These are phyloP conservation scores for Microthyrium microscopicum DNA, from an alignment of 2,329 filamentous ascomycete genomes.

Conservation along the genomic window DNA sequence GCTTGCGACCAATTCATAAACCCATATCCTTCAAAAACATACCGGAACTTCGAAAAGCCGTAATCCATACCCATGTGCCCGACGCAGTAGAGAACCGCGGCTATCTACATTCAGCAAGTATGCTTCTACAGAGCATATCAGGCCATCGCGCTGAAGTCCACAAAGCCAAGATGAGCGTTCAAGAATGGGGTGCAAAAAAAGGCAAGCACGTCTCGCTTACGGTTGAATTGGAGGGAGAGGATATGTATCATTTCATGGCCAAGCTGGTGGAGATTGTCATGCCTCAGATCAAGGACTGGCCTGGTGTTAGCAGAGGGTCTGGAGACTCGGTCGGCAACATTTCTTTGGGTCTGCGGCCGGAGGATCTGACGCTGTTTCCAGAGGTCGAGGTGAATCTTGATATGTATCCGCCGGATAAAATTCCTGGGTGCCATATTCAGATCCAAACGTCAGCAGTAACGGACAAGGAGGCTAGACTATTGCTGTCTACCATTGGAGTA, in stretches of 20 bases:
- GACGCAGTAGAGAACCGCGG: slow-evolving; percentile 53
- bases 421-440: slow-evolving; percentile 70
- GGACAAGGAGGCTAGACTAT: slow-evolving; percentile 66
- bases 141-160: slow-evolving; percentile 58
- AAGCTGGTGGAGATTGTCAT: slow-evolving; percentile 82
- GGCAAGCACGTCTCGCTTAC: slow-evolving; percentile 63
- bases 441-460: slow-evolving; percentile 73
- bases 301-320: slow-evolving; percentile 55
- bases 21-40: slow-evolving; percentile 66
- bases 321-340: slow-evolving; percentile 85
- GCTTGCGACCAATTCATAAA: slow-evolving; percentile 51
- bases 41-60: slow-evolving; percentile 64
- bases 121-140: slow-evolving; percentile 72
- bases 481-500: slow-evolving; percentile 55
- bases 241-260: slow-evolving; percentile 78
- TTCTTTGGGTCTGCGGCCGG: slow-evolving; percentile 58
- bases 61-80: slow-evolving; percentile 59
- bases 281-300: slow-evolving; percentile 93
- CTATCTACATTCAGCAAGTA: slow-evolving; percentile 65
- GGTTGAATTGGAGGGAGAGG: slow-evolving; percentile 57
- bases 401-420: slow-evolving; percentile 57
- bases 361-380: slow-evolving; percentile 70
- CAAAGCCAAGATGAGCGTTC: slow-evolving; percentile 50
- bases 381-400: slow-evolving; percentile 93
- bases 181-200: slow-evolving; percentile 56